Conservation (phyloP, 2,329 filamentous ascomycete species). For the Fusarium algeriense region DNA sequence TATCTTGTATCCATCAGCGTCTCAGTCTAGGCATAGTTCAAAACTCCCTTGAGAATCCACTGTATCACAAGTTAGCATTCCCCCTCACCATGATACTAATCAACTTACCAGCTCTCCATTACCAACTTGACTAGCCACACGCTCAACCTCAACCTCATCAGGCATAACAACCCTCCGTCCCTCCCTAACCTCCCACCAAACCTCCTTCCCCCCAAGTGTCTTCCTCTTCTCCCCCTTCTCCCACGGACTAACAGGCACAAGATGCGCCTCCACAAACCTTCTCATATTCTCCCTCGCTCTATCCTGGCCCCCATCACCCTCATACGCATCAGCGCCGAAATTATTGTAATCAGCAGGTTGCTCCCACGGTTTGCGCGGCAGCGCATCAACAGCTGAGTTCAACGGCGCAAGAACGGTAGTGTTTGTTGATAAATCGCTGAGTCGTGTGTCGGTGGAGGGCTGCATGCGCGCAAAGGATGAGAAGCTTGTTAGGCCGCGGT, state of each 20-base stretch:
- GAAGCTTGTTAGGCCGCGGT: constrained; percentile 86
- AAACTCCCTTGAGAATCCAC: constrained; percentile 74
- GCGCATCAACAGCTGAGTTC: constrained; percentile 81
- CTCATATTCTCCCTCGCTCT: constrained; percentile 81
- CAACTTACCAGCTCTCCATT: constrained; percentile 83
- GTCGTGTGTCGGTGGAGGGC: constrained; percentile 73
- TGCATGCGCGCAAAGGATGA: constrained; percentile 83
- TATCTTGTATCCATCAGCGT: not conserved
- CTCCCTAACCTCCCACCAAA: constrained; percentile 86
- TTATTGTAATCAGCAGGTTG: constrained; percentile 77
- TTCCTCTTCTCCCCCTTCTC: constrained; percentile 72
- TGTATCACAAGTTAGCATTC: constrained; percentile 39
- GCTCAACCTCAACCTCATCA: constrained; percentile 80
- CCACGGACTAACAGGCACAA: constrained; percentile 84
- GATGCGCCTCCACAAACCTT: constrained; percentile 87
- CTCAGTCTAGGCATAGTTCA: constrained; percentile 56
- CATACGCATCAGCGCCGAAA: constrained; percentile 78
- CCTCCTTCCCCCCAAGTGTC: constrained; percentile 71
- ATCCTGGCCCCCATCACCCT: constrained; percentile 79
- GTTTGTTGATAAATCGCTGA: constrained; percentile 75
- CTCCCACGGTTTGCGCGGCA: constrained; percentile 91
- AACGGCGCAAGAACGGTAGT: constrained; percentile 89
- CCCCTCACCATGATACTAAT: not conserved
- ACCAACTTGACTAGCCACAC: constrained; percentile 78
- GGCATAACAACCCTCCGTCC: constrained; percentile 81